These are phyloP conservation scores for Boletellus ananas DNA, from an alignment of 768 basidiomycete species.

Conservation along the genomic window DNA sequence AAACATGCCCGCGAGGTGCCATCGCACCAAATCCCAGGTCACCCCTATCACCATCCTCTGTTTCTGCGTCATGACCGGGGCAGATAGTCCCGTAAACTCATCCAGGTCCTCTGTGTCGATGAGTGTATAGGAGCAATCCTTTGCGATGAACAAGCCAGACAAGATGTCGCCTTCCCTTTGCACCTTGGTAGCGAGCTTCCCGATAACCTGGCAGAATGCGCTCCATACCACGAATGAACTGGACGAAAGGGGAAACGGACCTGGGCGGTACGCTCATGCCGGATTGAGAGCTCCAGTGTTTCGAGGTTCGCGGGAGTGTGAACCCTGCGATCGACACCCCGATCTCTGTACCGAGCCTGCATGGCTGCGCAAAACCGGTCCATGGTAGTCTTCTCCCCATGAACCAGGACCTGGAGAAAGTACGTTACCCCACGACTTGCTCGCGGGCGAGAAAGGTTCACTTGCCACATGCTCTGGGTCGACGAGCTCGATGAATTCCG, in stretches of 20 bases:
- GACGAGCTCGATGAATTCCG: slow-evolving; percentile 90
- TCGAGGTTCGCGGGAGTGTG: slow-evolving; percentile 92
- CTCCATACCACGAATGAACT: background rate
- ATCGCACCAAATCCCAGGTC: slow-evolving; percentile 86
- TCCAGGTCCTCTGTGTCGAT: slow-evolving; percentile 85
- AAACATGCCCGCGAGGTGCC: slow-evolving; percentile 97
- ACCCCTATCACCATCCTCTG: slow-evolving; percentile 80
- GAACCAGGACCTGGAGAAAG: slow-evolving; percentile 71
- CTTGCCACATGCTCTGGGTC: slow-evolving; percentile 86
- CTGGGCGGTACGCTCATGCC: slow-evolving; percentile 87
- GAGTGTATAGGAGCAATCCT: slow-evolving; percentile 92
- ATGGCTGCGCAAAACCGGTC: slow-evolving; percentile 79
- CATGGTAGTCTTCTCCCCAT: slow-evolving; percentile 93
- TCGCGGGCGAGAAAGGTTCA: slow-evolving; percentile 9
- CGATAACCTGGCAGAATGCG: slow-evolving; percentile 64
- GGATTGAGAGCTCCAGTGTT: slow-evolving; percentile 78
- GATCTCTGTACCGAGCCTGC: slow-evolving; percentile 76
- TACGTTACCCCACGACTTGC: background rate
- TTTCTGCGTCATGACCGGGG: slow-evolving; percentile 77
- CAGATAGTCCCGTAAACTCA: slow-evolving; percentile 85
- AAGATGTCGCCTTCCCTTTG: slow-evolving; percentile 68
- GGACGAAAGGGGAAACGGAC: slow-evolving; percentile 37
- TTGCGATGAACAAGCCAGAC: slow-evolving; percentile 83
- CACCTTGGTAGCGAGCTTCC: slow-evolving; percentile 71
- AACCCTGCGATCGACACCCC: slow-evolving; percentile 89